Percentiles rank a stretch among this genome's conserved stretches.
Conservation (phyloP, 2,329 filamentous ascomycete species). For the Venturia asperata region DNA sequence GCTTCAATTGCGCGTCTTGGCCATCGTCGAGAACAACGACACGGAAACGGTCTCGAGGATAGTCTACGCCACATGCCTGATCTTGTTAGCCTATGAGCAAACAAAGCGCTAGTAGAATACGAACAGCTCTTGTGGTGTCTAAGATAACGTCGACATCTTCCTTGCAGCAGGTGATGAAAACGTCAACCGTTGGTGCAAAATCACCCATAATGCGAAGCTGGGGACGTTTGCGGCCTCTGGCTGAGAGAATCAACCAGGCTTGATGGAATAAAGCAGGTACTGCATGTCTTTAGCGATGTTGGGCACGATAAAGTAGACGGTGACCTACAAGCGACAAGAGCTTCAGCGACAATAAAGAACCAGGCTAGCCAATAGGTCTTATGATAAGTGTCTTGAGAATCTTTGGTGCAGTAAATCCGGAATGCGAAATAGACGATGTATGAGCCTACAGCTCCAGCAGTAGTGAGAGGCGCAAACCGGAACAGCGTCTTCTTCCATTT, state of each 20-base stretch:
- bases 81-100: background rate
- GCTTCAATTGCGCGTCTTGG: slow-evolving; percentile 31
- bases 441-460: slow-evolving; percentile 29
- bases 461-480: slow-evolving; percentile 31
- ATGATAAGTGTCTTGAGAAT: slow-evolving; percentile 39
- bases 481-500: slow-evolving; percentile 34
- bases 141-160: slow-evolving; percentile 51
- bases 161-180: slow-evolving; percentile 52
- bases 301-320: background rate
- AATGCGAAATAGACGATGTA: slow-evolving; percentile 43
- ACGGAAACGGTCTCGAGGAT: slow-evolving; percentile 46
- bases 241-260: slow-evolving; percentile 15
- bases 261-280: slow-evolving; percentile 20
- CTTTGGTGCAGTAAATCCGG: slow-evolving; percentile 47
- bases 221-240: slow-evolving; percentile 13
- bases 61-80: slow-evolving; percentile 47
- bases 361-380: slow-evolving; percentile 46
- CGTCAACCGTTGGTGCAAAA: slow-evolving; percentile 49
- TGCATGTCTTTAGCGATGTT: background rate
- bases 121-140: slow-evolving; percentile 46
- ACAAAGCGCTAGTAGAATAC: background rate
- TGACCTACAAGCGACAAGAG: slow-evolving; percentile 36
- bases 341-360: slow-evolving; percentile 51
- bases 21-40: slow-evolving; percentile 44
- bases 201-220: slow-evolving; percentile 29